Evolutionary conservation across 805 yeast genomes (phyloP).

Genomic region (Candida dajiaensis): DNA sequence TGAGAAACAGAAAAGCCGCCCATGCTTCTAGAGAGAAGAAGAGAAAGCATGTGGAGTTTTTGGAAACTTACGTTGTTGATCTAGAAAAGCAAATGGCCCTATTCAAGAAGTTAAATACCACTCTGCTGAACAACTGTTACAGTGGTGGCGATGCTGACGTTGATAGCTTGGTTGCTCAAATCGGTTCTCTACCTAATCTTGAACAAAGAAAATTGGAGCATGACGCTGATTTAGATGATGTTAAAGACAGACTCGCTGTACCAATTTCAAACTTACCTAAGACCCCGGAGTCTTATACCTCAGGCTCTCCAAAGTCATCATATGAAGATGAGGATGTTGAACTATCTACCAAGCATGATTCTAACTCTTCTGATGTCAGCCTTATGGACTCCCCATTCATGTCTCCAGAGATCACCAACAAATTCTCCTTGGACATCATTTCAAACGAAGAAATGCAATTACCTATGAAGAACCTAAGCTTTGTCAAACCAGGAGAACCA

Average conservation of each 20-base stretch:
- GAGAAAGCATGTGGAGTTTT: constrained; percentile 81
- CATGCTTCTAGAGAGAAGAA: constrained; percentile 97
- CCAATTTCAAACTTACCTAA: constrained; percentile 13
- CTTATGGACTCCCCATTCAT: constrained; percentile 5
- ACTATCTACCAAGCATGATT: constrained; percentile 11
- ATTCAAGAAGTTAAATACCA: constrained; percentile 12
- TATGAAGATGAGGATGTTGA: constrained; percentile 9
- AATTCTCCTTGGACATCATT: constrained; percentile 21
- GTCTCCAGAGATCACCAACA: constrained; percentile 14
- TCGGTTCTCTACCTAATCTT: constrained; percentile 20
- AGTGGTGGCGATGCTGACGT: constrained; percentile 15
- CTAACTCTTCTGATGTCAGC: constrained; percentile 3
- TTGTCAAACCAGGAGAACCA: constrained; percentile 11
- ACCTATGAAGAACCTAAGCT: neutral
- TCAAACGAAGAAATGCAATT: neutral
- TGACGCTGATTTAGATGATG: constrained; percentile 11
- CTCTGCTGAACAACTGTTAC: constrained; percentile 11
- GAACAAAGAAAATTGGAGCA: constrained; percentile 16
- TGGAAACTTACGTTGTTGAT: constrained; percentile 42
- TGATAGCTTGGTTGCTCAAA: constrained; percentile 11
- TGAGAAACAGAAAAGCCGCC: constrained; percentile 94
- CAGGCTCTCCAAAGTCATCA: constrained; percentile 14
- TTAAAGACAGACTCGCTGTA: neutral
- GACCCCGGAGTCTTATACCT: constrained; percentile 22
- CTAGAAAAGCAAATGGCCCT: constrained; percentile 21